A percentile compares a stretch with the other conserved stretches of the same genome.
These are phyloP conservation scores for Rhizopogon roseolus DNA, from an alignment of 768 basidiomycete species.

Conservation along the genomic window DNA sequence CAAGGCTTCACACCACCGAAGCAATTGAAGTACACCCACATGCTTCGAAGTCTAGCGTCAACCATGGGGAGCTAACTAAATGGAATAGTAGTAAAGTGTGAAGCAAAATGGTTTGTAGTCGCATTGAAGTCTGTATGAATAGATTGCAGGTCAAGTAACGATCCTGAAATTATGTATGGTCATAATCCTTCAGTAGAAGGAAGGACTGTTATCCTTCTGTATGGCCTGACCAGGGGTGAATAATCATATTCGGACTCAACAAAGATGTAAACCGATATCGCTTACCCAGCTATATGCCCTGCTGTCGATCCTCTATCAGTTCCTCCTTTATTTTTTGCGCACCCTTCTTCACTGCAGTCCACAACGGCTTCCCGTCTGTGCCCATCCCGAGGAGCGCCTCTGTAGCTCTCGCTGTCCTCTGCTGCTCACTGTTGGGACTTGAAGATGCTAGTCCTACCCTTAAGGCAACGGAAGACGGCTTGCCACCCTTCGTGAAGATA, in stretches of 20 bases:
- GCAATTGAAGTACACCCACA: background rate
- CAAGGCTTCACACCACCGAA: too few species aligned
- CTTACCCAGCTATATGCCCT: background rate
- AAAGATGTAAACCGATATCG: background rate
- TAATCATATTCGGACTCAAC: background rate
- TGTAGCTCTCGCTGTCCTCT: slow-evolving; percentile 20
- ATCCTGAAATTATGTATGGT: too few species aligned
- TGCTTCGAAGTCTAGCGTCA: background rate
- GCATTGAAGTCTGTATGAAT: background rate
- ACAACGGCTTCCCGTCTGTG: slow-evolving; percentile 26
- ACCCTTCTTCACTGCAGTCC: slow-evolving; percentile 27
- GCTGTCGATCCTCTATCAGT: slow-evolving; percentile 9
- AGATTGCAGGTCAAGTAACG: background rate
- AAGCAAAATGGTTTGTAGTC: background rate
- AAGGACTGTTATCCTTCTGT: too few species aligned
- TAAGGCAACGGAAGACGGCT: background rate
- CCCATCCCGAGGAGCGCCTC: slow-evolving; percentile 24
- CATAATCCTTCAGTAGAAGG: too few species aligned
- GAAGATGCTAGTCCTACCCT: background rate
- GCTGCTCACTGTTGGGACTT: slow-evolving; percentile 6
- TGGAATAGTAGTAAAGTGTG: background rate
- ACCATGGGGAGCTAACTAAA: background rate
- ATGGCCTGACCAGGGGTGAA: too few species aligned
- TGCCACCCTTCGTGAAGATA: slow-evolving; percentile 20
- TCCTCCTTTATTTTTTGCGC: slow-evolving; percentile 14